Base-by-base conservation (phyloP, 805 yeast genomes). In the Kregervanrija pseudodelftensis region DNA sequence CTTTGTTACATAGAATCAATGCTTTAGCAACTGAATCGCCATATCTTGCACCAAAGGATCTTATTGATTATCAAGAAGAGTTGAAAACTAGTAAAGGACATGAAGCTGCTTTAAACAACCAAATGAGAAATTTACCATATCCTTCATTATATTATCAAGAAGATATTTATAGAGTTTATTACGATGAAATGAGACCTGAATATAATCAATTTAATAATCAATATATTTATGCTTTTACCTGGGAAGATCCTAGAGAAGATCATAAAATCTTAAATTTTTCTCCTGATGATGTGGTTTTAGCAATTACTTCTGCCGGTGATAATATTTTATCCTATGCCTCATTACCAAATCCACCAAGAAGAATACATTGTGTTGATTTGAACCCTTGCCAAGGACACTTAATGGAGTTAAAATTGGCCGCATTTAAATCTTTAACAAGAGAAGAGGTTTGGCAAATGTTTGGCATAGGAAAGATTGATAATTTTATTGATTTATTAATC, bases 201-300 rank as follows among this genome's bases (percentile, higher is more conserved):
- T 82, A 82, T 59, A 75, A 73, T 41, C 89, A 84, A 61, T 85
- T 85, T 68, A 78, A 76, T 47, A 74, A 83, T 57, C 89, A 85
- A 65, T 85, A 84, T 61, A 86, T 85, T 48, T 86, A 85, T 59
- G 90, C 95, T 4, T 85, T 85, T 64, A 85, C 95, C 7, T 85
- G 95, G 95, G 95, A 85, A 64, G 95, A 86, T 59, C 95, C 95
- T 30, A 73, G 83, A 45, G 93, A 84, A 65, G 95, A 85, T 66
- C 76, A 77, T 48, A 72, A 72, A 41, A 81, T 85, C 45, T 69
- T 85, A 53, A 73, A 79, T 37, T 68, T 85, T 55, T 67, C 70
- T 31, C 64, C 78, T 11, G 71, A 74, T 30, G 95, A 86, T 57
- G 82, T 87, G 1, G 85, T 85, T 3, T 70, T 85, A 53, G 90